Conservation (phyloP, 345 rosid species). For the Linum tenue region DNA sequence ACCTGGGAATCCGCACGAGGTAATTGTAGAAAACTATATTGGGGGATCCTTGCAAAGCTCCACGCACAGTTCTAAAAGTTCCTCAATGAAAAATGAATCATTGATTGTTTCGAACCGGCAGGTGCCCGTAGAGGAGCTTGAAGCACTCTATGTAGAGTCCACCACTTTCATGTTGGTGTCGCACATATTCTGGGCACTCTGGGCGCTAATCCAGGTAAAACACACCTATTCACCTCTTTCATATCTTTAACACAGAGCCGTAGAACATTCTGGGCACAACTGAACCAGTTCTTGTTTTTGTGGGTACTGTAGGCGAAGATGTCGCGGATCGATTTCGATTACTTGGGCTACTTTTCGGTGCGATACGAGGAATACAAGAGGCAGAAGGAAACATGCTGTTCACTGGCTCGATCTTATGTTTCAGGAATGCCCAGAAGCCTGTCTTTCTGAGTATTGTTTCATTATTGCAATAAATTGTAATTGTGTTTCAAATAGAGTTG, state of each 20-base stretch:
- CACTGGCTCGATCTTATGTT: slow-evolving; percentile 50
- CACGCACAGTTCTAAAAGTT: not conserved
- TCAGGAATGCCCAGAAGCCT: slow-evolving; percentile 1
- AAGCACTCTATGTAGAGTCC: slow-evolving; percentile 55
- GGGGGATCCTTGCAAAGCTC: no score
- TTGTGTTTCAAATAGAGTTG: no score
- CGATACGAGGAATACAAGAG: slow-evolving; percentile 76
- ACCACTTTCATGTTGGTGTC: slow-evolving; percentile 68
- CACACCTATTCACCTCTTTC: not conserved
- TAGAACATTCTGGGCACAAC: no score
- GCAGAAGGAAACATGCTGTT: slow-evolving; percentile 49
- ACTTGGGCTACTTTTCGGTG: slow-evolving; percentile 70
- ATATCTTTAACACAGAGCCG: no score
- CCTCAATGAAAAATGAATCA: no score
- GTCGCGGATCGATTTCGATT: slow-evolving; percentile 88
- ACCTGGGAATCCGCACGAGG: slow-evolving; percentile 64
- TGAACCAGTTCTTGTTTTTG: not conserved
- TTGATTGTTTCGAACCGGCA: slow-evolving; percentile 3
- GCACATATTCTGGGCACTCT: slow-evolving; percentile 86
- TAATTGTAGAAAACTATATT: slow-evolving; percentile 13
- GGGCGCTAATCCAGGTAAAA: slow-evolving; percentile 90
- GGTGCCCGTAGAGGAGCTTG: slow-evolving; percentile 58
- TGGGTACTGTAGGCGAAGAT: slow-evolving; percentile 54
- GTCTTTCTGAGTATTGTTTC: no score
- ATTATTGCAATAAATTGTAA: no score